Evolutionary conservation across 257 asterid genomes (phyloP).

Genomic region (Jacaranda mimosifolia): DNA sequence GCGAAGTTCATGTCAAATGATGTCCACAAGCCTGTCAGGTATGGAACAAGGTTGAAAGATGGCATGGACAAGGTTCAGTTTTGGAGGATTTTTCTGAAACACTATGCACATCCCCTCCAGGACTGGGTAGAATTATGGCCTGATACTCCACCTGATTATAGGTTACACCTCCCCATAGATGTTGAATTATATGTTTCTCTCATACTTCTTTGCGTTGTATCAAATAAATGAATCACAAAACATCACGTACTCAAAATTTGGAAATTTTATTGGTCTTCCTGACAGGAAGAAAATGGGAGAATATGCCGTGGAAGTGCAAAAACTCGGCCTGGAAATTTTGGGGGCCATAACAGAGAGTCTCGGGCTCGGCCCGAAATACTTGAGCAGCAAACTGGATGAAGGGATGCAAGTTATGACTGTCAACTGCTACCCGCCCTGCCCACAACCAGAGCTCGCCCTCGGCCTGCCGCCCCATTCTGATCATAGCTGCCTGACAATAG

Average conservation of each 20-base stretch:
- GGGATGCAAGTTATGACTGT: slow-evolving; percentile 56
- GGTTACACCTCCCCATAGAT: slow-evolving; percentile 28
- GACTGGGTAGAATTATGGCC: slow-evolving; percentile 62
- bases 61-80: slow-evolving; percentile 48
- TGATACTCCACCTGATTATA: slow-evolving; percentile 47
- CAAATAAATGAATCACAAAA: neutral
- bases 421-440: slow-evolving; percentile 59
- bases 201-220: no score
- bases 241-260: neutral
- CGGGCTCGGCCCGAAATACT: slow-evolving; percentile 52
- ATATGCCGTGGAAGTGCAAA: slow-evolving; percentile 42
- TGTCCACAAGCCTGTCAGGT: slow-evolving; percentile 50
- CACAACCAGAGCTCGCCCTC: slow-evolving; percentile 45
- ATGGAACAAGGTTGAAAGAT: slow-evolving; percentile 53
- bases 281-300: slow-evolving; percentile 62
- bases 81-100: slow-evolving; percentile 67
- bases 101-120: slow-evolving; percentile 58
- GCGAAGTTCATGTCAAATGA: slow-evolving; percentile 49
- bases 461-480: slow-evolving; percentile 68
- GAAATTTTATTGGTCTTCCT: no score
- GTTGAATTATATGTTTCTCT: no score
- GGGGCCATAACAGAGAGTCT: slow-evolving; percentile 53
- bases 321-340: slow-evolving; percentile 37
- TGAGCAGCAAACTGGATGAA: slow-evolving; percentile 36
- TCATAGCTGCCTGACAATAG: slow-evolving; percentile 51